phyloP scores from a whole-genome alignment of 805 yeast genomes.

The Wickerhamomyces canadensis region DNA sequence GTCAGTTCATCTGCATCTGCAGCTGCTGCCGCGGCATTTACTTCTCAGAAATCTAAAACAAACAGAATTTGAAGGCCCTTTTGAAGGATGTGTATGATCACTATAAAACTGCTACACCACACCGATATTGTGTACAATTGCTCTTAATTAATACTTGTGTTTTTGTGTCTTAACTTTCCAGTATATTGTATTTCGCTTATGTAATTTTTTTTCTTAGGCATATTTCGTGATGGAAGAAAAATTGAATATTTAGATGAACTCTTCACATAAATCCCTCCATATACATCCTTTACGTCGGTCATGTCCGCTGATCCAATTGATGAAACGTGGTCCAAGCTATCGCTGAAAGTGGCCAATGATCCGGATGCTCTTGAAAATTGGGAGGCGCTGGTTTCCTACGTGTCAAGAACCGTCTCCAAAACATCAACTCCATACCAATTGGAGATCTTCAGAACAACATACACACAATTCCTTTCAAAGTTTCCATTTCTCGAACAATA shows the following conservation, averaged over 20 bases:
- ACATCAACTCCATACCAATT: conserved; percentile 27
- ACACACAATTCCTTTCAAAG: conserved; percentile 36
- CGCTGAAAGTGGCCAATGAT: conserved; percentile 12
- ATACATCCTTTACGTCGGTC: too few relatives aligned
- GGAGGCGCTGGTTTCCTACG: conserved; percentile 29
- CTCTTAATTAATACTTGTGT: too few relatives aligned
- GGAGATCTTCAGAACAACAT: conserved; percentile 32
- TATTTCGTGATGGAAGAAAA: too few relatives aligned
- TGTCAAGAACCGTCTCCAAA: conserved; percentile 33
- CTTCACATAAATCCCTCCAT: too few relatives aligned
- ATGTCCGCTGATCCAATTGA: background rate
- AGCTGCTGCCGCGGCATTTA: conserved; percentile 19
- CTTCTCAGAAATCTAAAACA: background rate
- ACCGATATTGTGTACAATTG: too few relatives aligned
- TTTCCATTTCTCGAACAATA: conserved; percentile 49
- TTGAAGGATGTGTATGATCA: too few relatives aligned
- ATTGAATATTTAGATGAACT: too few relatives aligned
- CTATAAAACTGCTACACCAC: background rate
- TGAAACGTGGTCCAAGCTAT: conserved; percentile 5
- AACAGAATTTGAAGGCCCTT: too few relatives aligned
- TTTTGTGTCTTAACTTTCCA: too few relatives aligned
- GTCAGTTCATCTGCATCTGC: conserved; percentile 8
- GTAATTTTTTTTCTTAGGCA: too few relatives aligned
- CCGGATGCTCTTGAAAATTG: conserved; percentile 34
- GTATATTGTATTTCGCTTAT: too few relatives aligned